A percentile compares a stretch with the other conserved stretches of the same genome.
Evolutionary conservation across 2,329 filamentous ascomycete genomes (phyloP).

Genomic region (Clonostachys solani): DNA sequence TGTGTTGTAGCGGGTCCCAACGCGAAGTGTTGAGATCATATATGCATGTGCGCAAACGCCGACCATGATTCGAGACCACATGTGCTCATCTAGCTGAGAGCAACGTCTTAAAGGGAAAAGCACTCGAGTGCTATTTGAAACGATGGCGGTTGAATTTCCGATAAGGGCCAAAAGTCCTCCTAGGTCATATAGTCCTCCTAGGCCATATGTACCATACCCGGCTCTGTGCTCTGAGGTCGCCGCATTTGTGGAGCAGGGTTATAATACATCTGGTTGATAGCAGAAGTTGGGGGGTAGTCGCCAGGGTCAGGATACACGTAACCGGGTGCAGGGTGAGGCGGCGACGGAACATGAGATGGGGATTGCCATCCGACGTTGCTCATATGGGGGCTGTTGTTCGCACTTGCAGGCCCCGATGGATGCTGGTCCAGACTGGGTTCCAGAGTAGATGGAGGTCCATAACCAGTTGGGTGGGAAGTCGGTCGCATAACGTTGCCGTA

Average conservation of each 20-base stretch:
- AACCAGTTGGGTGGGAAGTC: slow-evolving; percentile 81
- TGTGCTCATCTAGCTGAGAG: too few relatives aligned
- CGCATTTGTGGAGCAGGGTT: slow-evolving; percentile 60
- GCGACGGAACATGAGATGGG: slow-evolving; percentile 70
- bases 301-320: slow-evolving; percentile 78
- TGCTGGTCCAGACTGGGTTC: slow-evolving; percentile 82
- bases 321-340: slow-evolving; percentile 54
- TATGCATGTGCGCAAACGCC: too few relatives aligned
- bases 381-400: slow-evolving; percentile 85
- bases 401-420: slow-evolving; percentile 62
- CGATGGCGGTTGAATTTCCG: too few relatives aligned
- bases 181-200: slow-evolving; percentile 1
- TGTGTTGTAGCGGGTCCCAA: too few relatives aligned
- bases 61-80: too few relatives aligned
- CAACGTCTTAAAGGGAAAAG: too few relatives aligned
- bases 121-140: too few relatives aligned
- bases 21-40: too few relatives aligned
- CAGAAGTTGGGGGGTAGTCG: slow-evolving; percentile 60
- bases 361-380: slow-evolving; percentile 79
- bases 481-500: slow-evolving; percentile 53
- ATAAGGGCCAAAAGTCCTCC: neutral
- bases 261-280: slow-evolving; percentile 70
- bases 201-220: slow-evolving; percentile 36
- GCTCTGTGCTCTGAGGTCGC: slow-evolving; percentile 72
- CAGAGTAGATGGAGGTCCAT: slow-evolving; percentile 78